phyloP scores from a whole-genome alignment of 495 filamentous ascomycete species.

The Aspergillus nidulans region DNA sequence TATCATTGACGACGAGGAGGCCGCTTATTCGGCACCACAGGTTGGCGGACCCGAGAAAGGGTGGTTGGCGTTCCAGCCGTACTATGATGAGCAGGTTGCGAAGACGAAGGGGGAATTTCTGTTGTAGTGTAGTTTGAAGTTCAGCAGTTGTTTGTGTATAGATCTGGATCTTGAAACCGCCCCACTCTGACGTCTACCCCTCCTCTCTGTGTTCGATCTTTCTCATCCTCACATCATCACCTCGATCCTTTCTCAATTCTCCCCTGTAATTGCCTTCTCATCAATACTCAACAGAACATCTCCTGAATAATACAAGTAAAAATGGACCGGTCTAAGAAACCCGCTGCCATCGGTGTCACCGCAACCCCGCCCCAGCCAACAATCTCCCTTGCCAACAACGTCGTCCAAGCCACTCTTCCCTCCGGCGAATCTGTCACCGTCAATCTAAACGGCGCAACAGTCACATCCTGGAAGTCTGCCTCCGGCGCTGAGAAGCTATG shows the following conservation, averaged over 20 bases:
- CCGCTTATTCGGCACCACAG: conserved; percentile 35
- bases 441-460: conserved; percentile 86
- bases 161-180: neutral
- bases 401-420: conserved; percentile 69
- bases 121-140: neutral
- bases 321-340: conserved; percentile 82
- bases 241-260: neutral
- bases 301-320: neutral
- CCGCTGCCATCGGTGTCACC: conserved; percentile 67
- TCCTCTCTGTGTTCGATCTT: neutral
- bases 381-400: conserved; percentile 64
- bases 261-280: neutral
- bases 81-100: conserved; percentile 15
- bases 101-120: conserved; percentile 10
- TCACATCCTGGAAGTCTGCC: conserved; percentile 84
- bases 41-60: conserved; percentile 17
- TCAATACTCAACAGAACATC: neutral
- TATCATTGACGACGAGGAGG: conserved; percentile 47
- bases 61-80: conserved; percentile 23
- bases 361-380: conserved; percentile 60
- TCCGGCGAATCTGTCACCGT: conserved; percentile 82
- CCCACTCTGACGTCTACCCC: neutral
- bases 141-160: neutral
- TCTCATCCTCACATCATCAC: neutral
- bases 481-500: conserved; percentile 83